These are phyloP conservation scores for Chaetomiaceae sp. DNA, from an alignment of 2,329 filamentous ascomycete species.

Conservation along the genomic window DNA sequence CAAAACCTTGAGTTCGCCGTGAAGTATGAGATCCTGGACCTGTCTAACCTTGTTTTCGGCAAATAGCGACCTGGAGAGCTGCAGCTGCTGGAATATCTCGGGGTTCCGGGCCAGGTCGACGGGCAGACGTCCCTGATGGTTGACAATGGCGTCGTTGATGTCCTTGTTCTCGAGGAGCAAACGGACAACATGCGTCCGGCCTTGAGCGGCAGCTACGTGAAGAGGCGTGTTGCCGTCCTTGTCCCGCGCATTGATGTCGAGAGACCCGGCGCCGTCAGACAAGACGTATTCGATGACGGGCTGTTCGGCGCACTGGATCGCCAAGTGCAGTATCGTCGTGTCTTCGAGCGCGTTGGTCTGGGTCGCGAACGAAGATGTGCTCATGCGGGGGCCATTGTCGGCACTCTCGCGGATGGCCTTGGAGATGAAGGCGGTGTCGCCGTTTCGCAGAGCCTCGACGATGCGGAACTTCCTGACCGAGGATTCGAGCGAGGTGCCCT, in stretches of 20 bases:
- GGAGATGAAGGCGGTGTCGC: slow-evolving; percentile 85
- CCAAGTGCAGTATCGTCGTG: slow-evolving; percentile 86
- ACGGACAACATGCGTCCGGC: slow-evolving; percentile 73
- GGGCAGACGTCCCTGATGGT: slow-evolving; percentile 77
- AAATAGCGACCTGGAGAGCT: slow-evolving; percentile 84
- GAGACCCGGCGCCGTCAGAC: slow-evolving; percentile 59
- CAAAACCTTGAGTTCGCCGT: slow-evolving; percentile 69
- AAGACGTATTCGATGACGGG: slow-evolving; percentile 94
- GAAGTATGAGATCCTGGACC: slow-evolving; percentile 72
- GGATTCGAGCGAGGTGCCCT: slow-evolving; percentile 68
- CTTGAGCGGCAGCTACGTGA: slow-evolving; percentile 79
- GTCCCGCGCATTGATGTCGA: slow-evolving; percentile 87
- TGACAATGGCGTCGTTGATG: slow-evolving; percentile 84
- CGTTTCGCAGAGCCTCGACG: slow-evolving; percentile 85
- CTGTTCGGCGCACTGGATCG: slow-evolving; percentile 90
- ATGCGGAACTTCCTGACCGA: slow-evolving; percentile 91
- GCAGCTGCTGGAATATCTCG: slow-evolving; percentile 92
- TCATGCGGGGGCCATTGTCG: slow-evolving; percentile 48
- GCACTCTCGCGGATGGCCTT: slow-evolving; percentile 71
- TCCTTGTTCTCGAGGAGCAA: slow-evolving; percentile 75
- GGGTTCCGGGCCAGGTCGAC: slow-evolving; percentile 86
- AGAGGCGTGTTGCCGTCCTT: slow-evolving; percentile 92
- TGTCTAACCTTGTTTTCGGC: slow-evolving; percentile 80
- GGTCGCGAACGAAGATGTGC: slow-evolving; percentile 50
- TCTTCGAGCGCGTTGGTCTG: slow-evolving; percentile 58